Evolutionary conservation across 192 early-diverging fungal genomes (phyloP).

Genomic region (Coemansia erecta): DNA sequence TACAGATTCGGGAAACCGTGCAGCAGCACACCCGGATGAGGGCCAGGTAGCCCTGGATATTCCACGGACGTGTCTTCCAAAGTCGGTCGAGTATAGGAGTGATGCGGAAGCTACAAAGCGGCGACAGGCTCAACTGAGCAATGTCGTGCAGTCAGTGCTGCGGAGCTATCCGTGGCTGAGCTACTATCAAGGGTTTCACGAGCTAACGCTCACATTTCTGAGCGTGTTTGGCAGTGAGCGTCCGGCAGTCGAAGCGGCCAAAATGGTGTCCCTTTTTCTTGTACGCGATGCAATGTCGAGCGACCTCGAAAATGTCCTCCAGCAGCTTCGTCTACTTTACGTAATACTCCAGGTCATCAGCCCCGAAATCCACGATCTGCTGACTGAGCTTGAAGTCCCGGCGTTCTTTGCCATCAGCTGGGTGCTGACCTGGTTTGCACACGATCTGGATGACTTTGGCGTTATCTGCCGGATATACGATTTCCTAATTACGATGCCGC

Average conservation of each 20-base stretch:
- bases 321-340: slow-evolving; percentile 39
- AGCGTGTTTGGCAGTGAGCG: slow-evolving; percentile 58
- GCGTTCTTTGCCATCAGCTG: slow-evolving; percentile 71
- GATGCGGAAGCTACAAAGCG: slow-evolving; percentile 33
- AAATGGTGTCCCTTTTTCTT: slow-evolving; percentile 58
- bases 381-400: slow-evolving; percentile 50
- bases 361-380: slow-evolving; percentile 33
- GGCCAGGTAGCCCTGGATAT: slow-evolving; percentile 42
- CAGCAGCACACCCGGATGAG: slow-evolving; percentile 34
- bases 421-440: slow-evolving; percentile 75
- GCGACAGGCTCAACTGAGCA: slow-evolving; percentile 54
- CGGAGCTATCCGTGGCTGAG: slow-evolving; percentile 60
- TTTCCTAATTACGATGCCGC: slow-evolving; percentile 59
- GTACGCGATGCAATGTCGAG: slow-evolving; percentile 49
- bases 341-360: slow-evolving; percentile 20
- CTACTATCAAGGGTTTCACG: slow-evolving; percentile 69
- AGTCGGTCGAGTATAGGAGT: slow-evolving; percentile 21
- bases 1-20: slow-evolving; percentile 12
- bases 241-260: slow-evolving; percentile 52
- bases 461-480: slow-evolving; percentile 62
- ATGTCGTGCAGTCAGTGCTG: slow-evolving; percentile 52
- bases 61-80: slow-evolving; percentile 27
- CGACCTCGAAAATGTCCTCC: slow-evolving; percentile 33
- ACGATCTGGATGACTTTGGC: slow-evolving; percentile 57
- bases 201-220: slow-evolving; percentile 51